Base-by-base conservation (phyloP, 768 basidiomycete species). In the Russula brevipes region DNA sequence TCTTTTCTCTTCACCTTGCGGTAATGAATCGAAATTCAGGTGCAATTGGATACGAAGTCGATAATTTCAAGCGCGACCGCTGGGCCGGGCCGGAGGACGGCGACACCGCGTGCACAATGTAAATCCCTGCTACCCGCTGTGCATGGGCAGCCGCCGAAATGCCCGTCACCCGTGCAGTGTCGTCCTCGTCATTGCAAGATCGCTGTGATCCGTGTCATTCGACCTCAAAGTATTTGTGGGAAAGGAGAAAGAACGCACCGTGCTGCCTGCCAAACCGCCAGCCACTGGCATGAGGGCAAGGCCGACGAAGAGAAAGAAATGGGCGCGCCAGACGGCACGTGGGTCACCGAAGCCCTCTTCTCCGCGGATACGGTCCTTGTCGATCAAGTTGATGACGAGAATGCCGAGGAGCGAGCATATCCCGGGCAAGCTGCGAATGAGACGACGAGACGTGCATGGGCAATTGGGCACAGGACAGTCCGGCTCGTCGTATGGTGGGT, bases 351-450 rank as follows among this genome's bases (percentile, higher is more conserved):
- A 91, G 0, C 84, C 83, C 60, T 88, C 91, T 9, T 92, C 88
- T 0, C 88, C 88, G 14, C 82, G 79, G 56, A 98, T 81, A 38
- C 91, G 82, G 69, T 93, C 89, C 78, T 98, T 98, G 79, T 99
- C 94, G 70, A 98, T 94, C 60, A 97, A 73, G 74, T 94, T 94
- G 76, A 95, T 85, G 74, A 97, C 80, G 66, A 98, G 75, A 81
- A 95, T 94, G 19, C 96, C 97, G 12, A 98, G 76, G 36, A 97
- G 82, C 7, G 92, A 93, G 75, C 88, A 94, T 69, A 98, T 85
- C 24, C 95, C 96, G 0, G 96, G 94, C n/a, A 97, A 99, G 79
- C 97, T 59, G 93, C 86, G 72, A 98, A 97, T n/a, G n/a, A n/a
- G n/a, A n/a, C n/a, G n/a, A n/a, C n/a, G n/a, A n/a, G n/a, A 99